Evolutionary conservation across 768 basidiomycete species (phyloP).

Genomic region (Agaricus subrufescens): DNA sequence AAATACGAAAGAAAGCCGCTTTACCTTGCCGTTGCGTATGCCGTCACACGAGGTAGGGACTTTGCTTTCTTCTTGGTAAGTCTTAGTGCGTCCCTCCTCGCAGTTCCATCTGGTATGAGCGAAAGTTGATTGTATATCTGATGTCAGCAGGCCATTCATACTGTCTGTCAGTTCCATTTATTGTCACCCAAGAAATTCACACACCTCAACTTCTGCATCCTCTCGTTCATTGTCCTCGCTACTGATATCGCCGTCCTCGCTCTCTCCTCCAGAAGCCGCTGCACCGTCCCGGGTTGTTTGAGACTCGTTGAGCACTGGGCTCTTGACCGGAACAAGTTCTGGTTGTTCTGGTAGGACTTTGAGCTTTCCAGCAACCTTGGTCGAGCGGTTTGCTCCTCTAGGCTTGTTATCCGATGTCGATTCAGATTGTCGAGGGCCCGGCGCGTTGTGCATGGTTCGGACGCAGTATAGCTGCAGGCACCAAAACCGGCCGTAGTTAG

Average conservation of each 20-base stretch:
- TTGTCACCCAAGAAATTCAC: slow-evolving; percentile 11
- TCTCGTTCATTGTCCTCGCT: slow-evolving; percentile 46
- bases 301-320: slow-evolving; percentile 19
- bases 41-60: slow-evolving; percentile 87
- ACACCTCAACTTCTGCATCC: slow-evolving; percentile 59
- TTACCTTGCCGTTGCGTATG: slow-evolving; percentile 90
- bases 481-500: not conserved
- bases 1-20: not conserved
- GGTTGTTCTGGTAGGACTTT: slow-evolving; percentile 88
- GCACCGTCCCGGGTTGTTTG: slow-evolving; percentile 26
- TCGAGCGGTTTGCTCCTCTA: slow-evolving; percentile 73
- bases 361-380: slow-evolving; percentile 80
- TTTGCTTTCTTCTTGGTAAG: slow-evolving; percentile 96
- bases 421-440: slow-evolving; percentile 1
- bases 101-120: slow-evolving; percentile 91
- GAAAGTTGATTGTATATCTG: slow-evolving; percentile 94
- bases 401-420: slow-evolving; percentile 42
- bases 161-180: not conserved
- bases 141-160: not conserved
- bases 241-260: slow-evolving; percentile 70
- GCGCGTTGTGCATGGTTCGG: slow-evolving; percentile 4
- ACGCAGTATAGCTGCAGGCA: not conserved
- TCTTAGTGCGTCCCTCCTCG: slow-evolving; percentile 82
- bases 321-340: slow-evolving; percentile 40
- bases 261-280: slow-evolving; percentile 37